phyloP scores from a whole-genome alignment of 2,329 filamentous ascomycete species.

The Cadophora gregata region DNA sequence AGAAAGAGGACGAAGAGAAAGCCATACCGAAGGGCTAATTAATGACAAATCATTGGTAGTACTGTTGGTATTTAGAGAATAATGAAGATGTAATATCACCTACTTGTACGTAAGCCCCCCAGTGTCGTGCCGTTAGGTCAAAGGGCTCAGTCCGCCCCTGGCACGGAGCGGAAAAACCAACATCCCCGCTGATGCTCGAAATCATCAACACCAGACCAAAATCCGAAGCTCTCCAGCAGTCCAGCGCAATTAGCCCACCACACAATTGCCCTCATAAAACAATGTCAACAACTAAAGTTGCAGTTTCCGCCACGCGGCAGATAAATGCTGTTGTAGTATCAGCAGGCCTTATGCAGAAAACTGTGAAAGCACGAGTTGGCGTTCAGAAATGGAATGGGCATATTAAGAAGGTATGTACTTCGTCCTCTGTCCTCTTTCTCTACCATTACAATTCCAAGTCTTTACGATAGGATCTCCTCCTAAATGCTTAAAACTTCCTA shows the following conservation, averaged over 20 bases:
- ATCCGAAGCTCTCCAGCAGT: neutral
- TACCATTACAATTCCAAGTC: too few relatives aligned
- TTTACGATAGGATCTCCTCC: too few relatives aligned
- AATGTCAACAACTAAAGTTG: conserved; percentile 22
- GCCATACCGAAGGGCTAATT: neutral
- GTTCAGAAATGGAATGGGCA: conserved; percentile 74
- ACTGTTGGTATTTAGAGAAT: too few relatives aligned
- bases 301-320: conserved; percentile 23
- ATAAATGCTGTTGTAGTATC: conserved; percentile 68
- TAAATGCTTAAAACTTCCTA: too few relatives aligned
- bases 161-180: neutral
- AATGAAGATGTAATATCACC: too few relatives aligned
- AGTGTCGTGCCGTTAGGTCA: too few relatives aligned
- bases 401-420: conserved; percentile 69
- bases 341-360: conserved; percentile 78
- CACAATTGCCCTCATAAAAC: neutral
- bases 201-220: conserved; percentile 9
- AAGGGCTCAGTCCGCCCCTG: too few relatives aligned
- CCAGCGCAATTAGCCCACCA: neutral
- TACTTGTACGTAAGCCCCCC: too few relatives aligned
- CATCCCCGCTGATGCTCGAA: neutral
- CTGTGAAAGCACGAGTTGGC: conserved; percentile 78
- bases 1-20: neutral
- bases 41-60: too few relatives aligned
- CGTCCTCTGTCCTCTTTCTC: neutral